These are phyloP conservation scores for Fraxinus greggii DNA, from an alignment of 305 asterid genomes.

Conservation along the genomic window DNA sequence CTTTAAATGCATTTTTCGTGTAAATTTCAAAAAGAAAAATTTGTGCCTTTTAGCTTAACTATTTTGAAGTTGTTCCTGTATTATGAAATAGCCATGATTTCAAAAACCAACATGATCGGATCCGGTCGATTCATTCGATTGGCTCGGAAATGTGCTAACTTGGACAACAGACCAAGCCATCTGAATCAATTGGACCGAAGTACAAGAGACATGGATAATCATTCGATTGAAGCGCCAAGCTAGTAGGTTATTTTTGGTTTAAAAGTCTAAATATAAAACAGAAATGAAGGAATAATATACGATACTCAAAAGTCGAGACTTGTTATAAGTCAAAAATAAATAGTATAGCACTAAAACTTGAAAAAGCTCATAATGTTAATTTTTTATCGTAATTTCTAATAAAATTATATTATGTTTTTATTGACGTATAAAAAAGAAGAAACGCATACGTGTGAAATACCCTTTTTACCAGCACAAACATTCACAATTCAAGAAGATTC, in stretches of 20 bases:
- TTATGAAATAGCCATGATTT: background rate
- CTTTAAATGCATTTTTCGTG: background rate
- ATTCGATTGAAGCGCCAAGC: background rate
- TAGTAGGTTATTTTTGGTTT: background rate
- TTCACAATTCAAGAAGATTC: constrained; percentile 6
- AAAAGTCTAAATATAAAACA: background rate
- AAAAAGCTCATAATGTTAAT: too few relatives aligned
- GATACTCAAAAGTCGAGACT: background rate
- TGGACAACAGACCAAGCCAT: background rate
- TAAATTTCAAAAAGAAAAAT: background rate
- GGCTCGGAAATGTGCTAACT: background rate
- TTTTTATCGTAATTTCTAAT: too few relatives aligned
- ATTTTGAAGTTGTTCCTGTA: background rate
- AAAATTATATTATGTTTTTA: too few relatives aligned
- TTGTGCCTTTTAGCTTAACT: background rate
- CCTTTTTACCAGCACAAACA: background rate
- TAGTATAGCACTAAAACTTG: too few relatives aligned
- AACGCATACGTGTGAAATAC: background rate
- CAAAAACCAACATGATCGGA: background rate
- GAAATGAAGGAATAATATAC: background rate
- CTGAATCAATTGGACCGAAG: background rate
- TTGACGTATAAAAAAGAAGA: background rate
- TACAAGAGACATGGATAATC: background rate
- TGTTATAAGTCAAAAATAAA: too few relatives aligned
- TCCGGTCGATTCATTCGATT: too few relatives aligned